Evolutionary conservation across 139 green algal species (phyloP), one percentile per base, ranked within the genome.

Genomic region (Chlorella sp.): DNA sequence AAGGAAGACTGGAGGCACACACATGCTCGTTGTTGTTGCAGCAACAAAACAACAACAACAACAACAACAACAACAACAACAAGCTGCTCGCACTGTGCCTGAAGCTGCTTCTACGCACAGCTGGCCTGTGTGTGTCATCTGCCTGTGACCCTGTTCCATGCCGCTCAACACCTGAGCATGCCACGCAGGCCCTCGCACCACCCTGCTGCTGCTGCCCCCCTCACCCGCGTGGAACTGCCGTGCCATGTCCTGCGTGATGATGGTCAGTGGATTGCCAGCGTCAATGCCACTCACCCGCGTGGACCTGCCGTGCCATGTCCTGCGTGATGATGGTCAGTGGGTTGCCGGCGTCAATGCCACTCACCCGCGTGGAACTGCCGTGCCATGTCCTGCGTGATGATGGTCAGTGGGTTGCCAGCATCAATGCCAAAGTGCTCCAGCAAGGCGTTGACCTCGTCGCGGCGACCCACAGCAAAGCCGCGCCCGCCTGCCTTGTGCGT

Each of bases 311-410:
- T 2, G 82, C 71, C 51, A 80, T 89, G 76, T 94, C 75, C 77
- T 89, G 85, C 2, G 82, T 90, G 76, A 90, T 81, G 32, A 88
- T 76, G 10, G 74, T 27, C 33, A 51, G 22, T 6, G 22, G 2
- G 31, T 31, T 26, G 6, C 5, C 31, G 31, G 63, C 63, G 63
- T 51, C 4, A 5, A 4, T 71, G 6, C 10, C 29, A 5, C 62
- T 1, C 50, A 73, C 84, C 83, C 22, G 72, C 74, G 63, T 93
- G 73, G 77, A 94, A 92, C 55, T 60, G 77, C 26, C 87, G 78
- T 2, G 82, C 71, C 55, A 80, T 89, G 77, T 94, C 75, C 77
- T 89, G 85, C 2, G 82, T 90, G 77, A 90, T 82, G 33, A 88
- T 77, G 5, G 74, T 81, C 23, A 87, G 74, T 3, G 85, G 82